Evolutionary conservation across 768 basidiomycete species (phyloP).

Genomic region (Mycena sanguinolenta): DNA sequence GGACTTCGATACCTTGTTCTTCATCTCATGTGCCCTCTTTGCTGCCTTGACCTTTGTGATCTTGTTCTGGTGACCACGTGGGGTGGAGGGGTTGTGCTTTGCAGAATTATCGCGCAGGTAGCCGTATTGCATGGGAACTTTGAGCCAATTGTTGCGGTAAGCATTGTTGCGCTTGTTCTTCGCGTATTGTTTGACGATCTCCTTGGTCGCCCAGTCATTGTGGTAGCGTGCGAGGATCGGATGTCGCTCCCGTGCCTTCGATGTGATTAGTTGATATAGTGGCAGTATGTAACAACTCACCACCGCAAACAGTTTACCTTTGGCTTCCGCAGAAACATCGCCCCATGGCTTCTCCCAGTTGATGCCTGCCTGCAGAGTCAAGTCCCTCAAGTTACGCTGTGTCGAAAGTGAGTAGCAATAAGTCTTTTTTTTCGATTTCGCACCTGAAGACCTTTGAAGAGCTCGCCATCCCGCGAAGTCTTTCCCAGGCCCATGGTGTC

Average conservation of each 20-base stretch:
- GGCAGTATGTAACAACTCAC: background rate
- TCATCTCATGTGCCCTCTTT: background rate
- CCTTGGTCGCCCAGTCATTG: slow-evolving; percentile 45
- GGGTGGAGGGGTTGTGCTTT: slow-evolving; percentile 17
- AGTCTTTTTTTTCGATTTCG: background rate
- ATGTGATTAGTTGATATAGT: background rate
- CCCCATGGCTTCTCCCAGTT: slow-evolving; percentile 31
- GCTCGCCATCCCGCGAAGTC: background rate
- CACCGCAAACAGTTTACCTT: slow-evolving; percentile 25
- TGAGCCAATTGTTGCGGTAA: slow-evolving; percentile 32
- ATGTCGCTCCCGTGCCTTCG: background rate
- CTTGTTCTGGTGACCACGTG: slow-evolving; percentile 5
- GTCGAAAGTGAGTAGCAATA: background rate
- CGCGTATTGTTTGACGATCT: slow-evolving; percentile 36
- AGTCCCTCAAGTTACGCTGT: slow-evolving; percentile 26
- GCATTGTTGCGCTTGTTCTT: slow-evolving; percentile 31
- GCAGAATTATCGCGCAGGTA: slow-evolving; percentile 39
- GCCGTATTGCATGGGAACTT: slow-evolving; percentile 30
- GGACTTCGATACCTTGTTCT: background rate
- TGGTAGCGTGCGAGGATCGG: slow-evolving; percentile 1
- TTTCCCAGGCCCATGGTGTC: background rate
- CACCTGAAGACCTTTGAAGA: background rate
- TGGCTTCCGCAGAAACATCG: slow-evolving; percentile 15
- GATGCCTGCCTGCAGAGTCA: slow-evolving; percentile 5
- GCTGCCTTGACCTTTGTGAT: too few relatives aligned